A percentile compares a stretch with the other conserved stretches of the same genome.
Conservation (phyloP, 2,329 filamentous ascomycete genomes). For the Cadophora sp. region DNA sequence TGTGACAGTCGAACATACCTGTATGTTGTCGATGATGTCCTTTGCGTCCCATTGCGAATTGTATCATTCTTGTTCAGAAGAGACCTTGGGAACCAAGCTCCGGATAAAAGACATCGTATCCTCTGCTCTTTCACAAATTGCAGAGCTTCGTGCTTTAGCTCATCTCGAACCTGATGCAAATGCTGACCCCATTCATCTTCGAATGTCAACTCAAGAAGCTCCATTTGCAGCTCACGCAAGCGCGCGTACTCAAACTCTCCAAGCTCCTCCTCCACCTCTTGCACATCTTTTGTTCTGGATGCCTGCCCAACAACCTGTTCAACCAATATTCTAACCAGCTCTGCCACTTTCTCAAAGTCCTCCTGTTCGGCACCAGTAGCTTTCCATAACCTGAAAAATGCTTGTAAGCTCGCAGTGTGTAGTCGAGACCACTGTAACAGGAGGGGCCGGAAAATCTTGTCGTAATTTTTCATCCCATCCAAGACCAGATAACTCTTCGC, state of each 20-base stretch:
- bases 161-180: constrained; percentile 86
- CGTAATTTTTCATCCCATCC: constrained; percentile 79
- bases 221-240: constrained; percentile 89
- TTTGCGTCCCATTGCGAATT: constrained; percentile 27
- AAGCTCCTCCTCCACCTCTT: constrained; percentile 89
- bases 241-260: constrained; percentile 80
- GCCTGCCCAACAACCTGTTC: constrained; percentile 89
- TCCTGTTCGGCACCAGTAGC: constrained; percentile 81
- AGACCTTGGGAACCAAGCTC: constrained; percentile 77
- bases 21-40: constrained; percentile 54
- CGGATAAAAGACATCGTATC: constrained; percentile 85
- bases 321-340: constrained; percentile 86
- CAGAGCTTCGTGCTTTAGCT: constrained; percentile 87
- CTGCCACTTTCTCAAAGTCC: constrained; percentile 92
- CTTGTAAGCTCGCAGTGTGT: constrained; percentile 83
- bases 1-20: constrained; percentile 89
- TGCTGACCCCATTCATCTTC: constrained; percentile 95
- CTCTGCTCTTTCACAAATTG: constrained; percentile 98
- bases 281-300: constrained; percentile 79
- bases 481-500: constrained; percentile 75
- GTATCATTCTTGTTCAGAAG: constrained; percentile 50
- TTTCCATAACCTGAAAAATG: constrained; percentile 94
- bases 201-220: constrained; percentile 86
- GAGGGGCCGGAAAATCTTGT: constrained; percentile 85
- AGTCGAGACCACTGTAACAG: constrained; percentile 92